These are phyloP conservation scores for Saturnispora kantuleensis DNA, from an alignment of 805 yeast genomes.

Conservation along the genomic window DNA sequence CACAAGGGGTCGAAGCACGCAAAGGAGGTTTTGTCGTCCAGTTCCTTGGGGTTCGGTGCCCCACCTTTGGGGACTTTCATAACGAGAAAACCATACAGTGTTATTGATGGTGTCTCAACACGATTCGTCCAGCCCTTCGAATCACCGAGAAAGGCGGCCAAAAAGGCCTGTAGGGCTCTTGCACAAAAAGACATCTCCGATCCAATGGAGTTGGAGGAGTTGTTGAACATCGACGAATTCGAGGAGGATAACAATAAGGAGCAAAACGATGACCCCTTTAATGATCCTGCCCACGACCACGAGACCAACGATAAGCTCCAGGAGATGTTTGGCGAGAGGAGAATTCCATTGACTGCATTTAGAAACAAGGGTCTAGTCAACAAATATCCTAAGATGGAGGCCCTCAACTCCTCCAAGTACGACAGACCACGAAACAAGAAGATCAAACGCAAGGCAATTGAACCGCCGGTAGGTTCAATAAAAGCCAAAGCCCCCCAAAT, in stretches of 20 bases:
- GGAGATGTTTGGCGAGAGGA: slow-evolving; percentile 28
- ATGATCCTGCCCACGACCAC: slow-evolving; percentile 10
- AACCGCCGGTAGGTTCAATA: neutral
- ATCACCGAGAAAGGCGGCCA: slow-evolving; percentile 11
- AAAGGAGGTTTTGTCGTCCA: slow-evolving; percentile 87
- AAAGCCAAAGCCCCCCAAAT: neutral
- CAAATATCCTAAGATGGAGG: slow-evolving; percentile 10
- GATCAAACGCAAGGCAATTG: neutral
- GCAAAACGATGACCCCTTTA: slow-evolving; percentile 11
- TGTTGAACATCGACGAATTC: slow-evolving; percentile 78
- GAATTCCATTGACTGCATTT: slow-evolving; percentile 82
- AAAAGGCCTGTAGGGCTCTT: slow-evolving; percentile 20
- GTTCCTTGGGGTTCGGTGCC: slow-evolving; percentile 77
- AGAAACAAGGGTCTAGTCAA: slow-evolving; percentile 58
- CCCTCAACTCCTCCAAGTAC: neutral
- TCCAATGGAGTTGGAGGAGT: slow-evolving; percentile 54
- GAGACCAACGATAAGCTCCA: slow-evolving; percentile 7
- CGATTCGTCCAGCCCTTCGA: slow-evolving; percentile 54
- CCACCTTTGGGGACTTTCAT: slow-evolving; percentile 92
- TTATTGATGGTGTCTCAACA: slow-evolving; percentile 89
- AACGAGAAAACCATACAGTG: slow-evolving; percentile 75
- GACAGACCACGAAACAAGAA: neutral
- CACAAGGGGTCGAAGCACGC: slow-evolving; percentile 65
- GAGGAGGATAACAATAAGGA: slow-evolving; percentile 36
- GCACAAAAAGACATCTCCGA: slow-evolving; percentile 9